phyloP scores from a whole-genome alignment of 2,329 filamentous ascomycete species.

The Stagonosporopsis cucurbitacearum region DNA sequence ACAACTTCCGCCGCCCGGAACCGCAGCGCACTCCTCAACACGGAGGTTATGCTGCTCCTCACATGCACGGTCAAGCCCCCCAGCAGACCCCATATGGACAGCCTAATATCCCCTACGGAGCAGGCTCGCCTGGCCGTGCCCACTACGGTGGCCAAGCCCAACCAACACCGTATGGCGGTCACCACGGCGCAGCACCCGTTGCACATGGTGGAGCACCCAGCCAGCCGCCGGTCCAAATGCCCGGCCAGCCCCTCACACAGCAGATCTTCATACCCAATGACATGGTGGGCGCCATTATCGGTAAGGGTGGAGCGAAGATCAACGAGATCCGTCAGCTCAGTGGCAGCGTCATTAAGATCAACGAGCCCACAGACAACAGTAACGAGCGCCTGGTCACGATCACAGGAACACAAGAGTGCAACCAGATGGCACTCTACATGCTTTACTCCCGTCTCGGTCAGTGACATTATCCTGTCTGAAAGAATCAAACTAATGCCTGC shows the following conservation, averaged over 20 bases:
- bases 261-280: constrained; percentile 99
- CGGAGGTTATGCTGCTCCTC: constrained; percentile 69
- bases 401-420: constrained; percentile 96
- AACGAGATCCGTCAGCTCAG: constrained; percentile 98
- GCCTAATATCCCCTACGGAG: constrained; percentile 80
- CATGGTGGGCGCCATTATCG: constrained; percentile 99
- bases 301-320: constrained; percentile 98
- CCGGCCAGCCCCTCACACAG: constrained; percentile 85
- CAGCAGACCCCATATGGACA: constrained; percentile 54
- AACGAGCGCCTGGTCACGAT: constrained; percentile 98
- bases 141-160: constrained; percentile 81
- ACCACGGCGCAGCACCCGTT: constrained; percentile 57
- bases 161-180: constrained; percentile 71
- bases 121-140: constrained; percentile 69
- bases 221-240: constrained; percentile 68
- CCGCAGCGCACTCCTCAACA: constrained; percentile 77
- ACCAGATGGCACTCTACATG: constrained; percentile 99
- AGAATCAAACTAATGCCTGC: constrained; percentile 7
- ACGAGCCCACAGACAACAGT: constrained; percentile 98
- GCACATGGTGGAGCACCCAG: constrained; percentile 73
- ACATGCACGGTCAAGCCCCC: constrained; percentile 70
- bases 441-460: constrained; percentile 94
- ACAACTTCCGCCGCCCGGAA: constrained; percentile 76
- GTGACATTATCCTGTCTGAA: constrained; percentile 32
- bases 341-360: constrained; percentile 99